Evolutionary conservation across 345 rosid genomes (phyloP).

Genomic region (Eucalyptus tenuipes): DNA sequence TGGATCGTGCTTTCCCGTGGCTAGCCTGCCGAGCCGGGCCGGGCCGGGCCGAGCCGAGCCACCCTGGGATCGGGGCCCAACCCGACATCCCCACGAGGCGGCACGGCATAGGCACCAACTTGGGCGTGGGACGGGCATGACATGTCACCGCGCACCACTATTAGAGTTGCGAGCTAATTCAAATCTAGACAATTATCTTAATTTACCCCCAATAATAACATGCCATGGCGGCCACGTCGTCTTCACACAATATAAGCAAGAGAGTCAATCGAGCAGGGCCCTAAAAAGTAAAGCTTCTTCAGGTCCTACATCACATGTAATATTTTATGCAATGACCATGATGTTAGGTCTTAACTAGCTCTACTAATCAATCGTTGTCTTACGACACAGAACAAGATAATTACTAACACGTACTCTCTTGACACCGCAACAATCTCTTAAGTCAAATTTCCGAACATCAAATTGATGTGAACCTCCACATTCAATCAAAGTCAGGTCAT

Average conservation of each 20-base stretch:
- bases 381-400: neutral
- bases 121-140: fast-evolving
- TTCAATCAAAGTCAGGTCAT: neutral
- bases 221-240: fast-evolving
- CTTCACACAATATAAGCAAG: neutral
- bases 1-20: neutral
- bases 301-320: no score
- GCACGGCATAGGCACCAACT: neutral
- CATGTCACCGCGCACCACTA: fast-evolving
- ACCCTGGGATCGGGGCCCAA: neutral
- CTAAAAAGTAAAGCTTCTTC: neutral
- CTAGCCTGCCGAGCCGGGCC: no score
- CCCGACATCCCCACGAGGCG: neutral
- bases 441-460: fast-evolving
- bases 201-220: neutral
- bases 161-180: neutral
- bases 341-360: neutral
- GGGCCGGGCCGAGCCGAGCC: neutral
- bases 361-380: neutral
- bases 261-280: neutral
- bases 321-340: neutral
- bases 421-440: fast-evolving
- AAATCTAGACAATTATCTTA: neutral
- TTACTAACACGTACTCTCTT: fast-evolving
- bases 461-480: fast-evolving